Conservation (phyloP, 306 rosid genomes). For the Carpinus fangiana region DNA sequence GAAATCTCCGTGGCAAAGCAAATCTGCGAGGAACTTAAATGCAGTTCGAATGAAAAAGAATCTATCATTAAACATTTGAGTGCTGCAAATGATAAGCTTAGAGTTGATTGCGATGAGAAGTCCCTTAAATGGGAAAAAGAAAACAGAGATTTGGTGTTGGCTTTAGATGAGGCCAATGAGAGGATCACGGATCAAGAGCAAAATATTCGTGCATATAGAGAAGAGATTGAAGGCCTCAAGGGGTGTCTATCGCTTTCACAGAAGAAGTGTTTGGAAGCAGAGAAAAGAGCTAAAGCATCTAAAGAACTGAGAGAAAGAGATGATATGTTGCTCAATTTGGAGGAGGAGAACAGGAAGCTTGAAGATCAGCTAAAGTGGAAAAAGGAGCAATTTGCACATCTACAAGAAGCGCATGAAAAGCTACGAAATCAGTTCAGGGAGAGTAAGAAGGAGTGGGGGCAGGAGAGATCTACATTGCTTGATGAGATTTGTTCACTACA, state of each 20-base stretch:
- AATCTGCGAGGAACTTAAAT: slow-evolving; percentile 44
- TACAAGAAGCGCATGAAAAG: slow-evolving; percentile 69
- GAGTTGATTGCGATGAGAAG: slow-evolving; percentile 51
- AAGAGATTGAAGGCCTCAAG: slow-evolving; percentile 61
- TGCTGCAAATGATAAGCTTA: slow-evolving; percentile 57
- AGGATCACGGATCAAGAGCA: slow-evolving; percentile 56
- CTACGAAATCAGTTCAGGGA: slow-evolving; percentile 42
- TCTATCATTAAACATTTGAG: slow-evolving; percentile 52
- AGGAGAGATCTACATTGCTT: slow-evolving; percentile 54
- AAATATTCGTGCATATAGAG: slow-evolving; percentile 33
- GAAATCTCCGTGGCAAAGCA: slow-evolving; percentile 31
- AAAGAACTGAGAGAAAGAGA: slow-evolving; percentile 59
- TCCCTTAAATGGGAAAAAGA: slow-evolving; percentile 42
- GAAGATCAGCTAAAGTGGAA: slow-evolving; percentile 83
- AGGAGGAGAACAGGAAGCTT: slow-evolving; percentile 52
- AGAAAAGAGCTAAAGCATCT: slow-evolving; percentile 34
- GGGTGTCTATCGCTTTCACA: slow-evolving; percentile 45
- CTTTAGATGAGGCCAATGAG: slow-evolving; percentile 61
- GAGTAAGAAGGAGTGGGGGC: slow-evolving; percentile 63
- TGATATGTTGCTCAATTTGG: slow-evolving; percentile 39
- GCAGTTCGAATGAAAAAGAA: slow-evolving; percentile 42
- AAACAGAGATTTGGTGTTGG: slow-evolving; percentile 43
- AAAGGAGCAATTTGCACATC: slow-evolving; percentile 74
- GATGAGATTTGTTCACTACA: slow-evolving; percentile 68
- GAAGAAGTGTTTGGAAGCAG: slow-evolving; percentile 45